These are phyloP conservation scores for Hypseocharis bilobata DNA, from an alignment of 441 rosid genomes.

Conservation along the genomic window DNA sequence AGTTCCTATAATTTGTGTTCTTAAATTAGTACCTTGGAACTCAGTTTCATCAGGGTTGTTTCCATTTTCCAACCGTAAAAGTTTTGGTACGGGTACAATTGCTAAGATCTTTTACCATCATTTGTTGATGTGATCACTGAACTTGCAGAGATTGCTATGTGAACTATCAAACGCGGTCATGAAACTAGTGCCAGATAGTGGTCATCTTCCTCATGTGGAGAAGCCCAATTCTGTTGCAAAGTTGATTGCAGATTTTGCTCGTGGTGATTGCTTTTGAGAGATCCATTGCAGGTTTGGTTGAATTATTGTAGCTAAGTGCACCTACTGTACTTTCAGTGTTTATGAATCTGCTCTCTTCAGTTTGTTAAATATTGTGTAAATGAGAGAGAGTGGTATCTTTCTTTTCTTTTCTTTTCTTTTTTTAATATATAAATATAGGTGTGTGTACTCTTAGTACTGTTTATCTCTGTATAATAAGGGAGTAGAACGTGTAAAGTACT, in stretches of 20 bases:
- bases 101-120: too few species aligned
- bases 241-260: constrained; percentile 36
- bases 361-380: background rate
- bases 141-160: constrained; percentile 39
- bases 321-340: too few species aligned
- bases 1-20: too few species aligned
- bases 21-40: too few species aligned
- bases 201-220: constrained; percentile 64
- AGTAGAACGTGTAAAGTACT: background rate
- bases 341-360: background rate
- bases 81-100: too few species aligned
- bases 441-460: too few species aligned
- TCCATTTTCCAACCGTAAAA: too few species aligned
- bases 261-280: constrained; percentile 19
- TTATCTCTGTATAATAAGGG: background rate
- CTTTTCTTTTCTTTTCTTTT: background rate
- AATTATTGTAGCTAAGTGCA: background rate
- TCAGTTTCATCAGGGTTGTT: too few species aligned
- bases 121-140: background rate
- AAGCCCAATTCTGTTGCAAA: constrained; percentile 38
- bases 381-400: background rate
- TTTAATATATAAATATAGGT: too few species aligned
- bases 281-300: background rate
- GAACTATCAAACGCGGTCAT: constrained; percentile 42
- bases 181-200: constrained; percentile 34